Conservation (phyloP, 2,329 filamentous ascomycete genomes). For the Xylariaceae sp. region DNA sequence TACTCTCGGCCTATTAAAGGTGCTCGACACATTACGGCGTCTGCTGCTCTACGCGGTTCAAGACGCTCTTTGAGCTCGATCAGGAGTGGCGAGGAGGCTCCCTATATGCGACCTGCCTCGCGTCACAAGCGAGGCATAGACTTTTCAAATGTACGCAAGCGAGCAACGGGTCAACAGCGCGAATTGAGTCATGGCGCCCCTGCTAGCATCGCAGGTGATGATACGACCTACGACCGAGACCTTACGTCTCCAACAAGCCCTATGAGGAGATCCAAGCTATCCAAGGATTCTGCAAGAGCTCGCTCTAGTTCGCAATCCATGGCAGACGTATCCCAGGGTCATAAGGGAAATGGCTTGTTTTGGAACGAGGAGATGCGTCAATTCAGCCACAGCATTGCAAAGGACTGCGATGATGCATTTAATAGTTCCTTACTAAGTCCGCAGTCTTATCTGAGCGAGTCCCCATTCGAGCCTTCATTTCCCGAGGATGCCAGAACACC, state of each 20-base stretch:
- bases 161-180: conserved; percentile 24
- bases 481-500: conserved; percentile 7
- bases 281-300: conserved; percentile 12
- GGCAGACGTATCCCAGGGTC: conserved; percentile 28
- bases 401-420: conserved; percentile 92
- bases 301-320: conserved; percentile 27
- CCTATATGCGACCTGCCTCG: conserved; percentile 46
- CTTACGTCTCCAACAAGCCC: conserved; percentile 27
- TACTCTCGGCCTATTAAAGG: conserved; percentile 27
- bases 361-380: conserved; percentile 78
- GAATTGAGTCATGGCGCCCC: conserved; percentile 22
- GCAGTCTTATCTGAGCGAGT: conserved; percentile 19
- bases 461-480: conserved; percentile 12
- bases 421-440: conserved; percentile 60
- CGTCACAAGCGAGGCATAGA: conserved; percentile 58
- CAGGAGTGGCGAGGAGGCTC: conserved; percentile 47
- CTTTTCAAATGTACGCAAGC: conserved; percentile 54
- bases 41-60: conserved; percentile 38
- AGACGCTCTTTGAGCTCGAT: conserved; percentile 54
- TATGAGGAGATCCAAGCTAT: conserved; percentile 18
- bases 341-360: conserved; percentile 30
- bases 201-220: conserved; percentile 35
- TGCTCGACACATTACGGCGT: conserved; percentile 34
- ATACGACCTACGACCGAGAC: conserved; percentile 31
- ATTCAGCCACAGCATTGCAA: conserved; percentile 82